Percentiles rank a stretch among this genome's conserved stretches.
Evolutionary conservation across 441 rosid genomes (phyloP).

Genomic region (Erysimum cheiri): DNA sequence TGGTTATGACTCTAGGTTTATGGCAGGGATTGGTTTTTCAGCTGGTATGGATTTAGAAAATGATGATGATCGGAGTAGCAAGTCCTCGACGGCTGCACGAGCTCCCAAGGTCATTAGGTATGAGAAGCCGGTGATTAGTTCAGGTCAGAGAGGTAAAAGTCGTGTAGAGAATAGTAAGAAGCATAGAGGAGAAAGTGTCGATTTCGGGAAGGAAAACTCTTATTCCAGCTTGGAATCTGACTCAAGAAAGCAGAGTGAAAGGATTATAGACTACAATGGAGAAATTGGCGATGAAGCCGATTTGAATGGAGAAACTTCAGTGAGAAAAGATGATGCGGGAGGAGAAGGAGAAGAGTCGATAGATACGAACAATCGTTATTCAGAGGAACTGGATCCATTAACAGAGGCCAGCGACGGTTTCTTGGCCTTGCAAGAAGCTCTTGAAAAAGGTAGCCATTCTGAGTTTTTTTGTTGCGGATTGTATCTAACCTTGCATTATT

Average conservation of each 20-base stretch:
- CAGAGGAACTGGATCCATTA: slow-evolving; percentile 61
- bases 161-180: slow-evolving; percentile 71
- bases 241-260: slow-evolving; percentile 64
- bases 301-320: slow-evolving; percentile 50
- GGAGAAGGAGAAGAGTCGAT: slow-evolving; percentile 52
- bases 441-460: slow-evolving; percentile 66
- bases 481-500: slow-evolving; percentile 3
- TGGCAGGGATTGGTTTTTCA: slow-evolving; percentile 52
- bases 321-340: slow-evolving; percentile 47
- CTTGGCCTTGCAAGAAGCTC: slow-evolving; percentile 69
- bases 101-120: slow-evolving; percentile 56
- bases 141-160: slow-evolving; percentile 55
- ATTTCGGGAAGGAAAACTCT: slow-evolving; percentile 79
- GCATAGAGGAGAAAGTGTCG: slow-evolving; percentile 81
- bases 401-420: slow-evolving; percentile 57
- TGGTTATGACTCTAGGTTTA: slow-evolving; percentile 43
- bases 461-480: not conserved
- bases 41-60: slow-evolving; percentile 69
- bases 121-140: slow-evolving; percentile 55
- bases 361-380: slow-evolving; percentile 41
- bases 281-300: slow-evolving; percentile 56
- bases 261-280: slow-evolving; percentile 55
- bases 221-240: slow-evolving; percentile 86
- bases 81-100: slow-evolving; percentile 79
- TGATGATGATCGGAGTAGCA: slow-evolving; percentile 80